These are phyloP conservation scores for Neurospora cerealis DNA, from an alignment of 495 filamentous ascomycete genomes.

Conservation along the genomic window DNA sequence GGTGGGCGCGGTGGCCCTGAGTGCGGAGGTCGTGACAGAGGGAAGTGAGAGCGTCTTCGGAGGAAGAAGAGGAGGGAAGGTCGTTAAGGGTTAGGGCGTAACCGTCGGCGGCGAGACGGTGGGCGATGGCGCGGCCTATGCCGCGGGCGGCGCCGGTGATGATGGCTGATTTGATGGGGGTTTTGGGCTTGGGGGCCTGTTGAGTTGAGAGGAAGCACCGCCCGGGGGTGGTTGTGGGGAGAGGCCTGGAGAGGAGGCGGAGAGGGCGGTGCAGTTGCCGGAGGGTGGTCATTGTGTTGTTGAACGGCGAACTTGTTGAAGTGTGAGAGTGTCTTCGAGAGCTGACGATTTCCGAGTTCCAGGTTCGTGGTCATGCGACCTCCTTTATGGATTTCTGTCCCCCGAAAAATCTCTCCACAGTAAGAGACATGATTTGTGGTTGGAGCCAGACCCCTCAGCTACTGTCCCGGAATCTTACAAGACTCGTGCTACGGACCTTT, in stretches of 20 bases:
- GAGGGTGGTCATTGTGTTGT: not conserved
- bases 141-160: conserved; percentile 49
- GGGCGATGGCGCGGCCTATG: conserved; percentile 52
- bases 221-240: not conserved
- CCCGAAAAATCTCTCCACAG: no score
- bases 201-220: not conserved
- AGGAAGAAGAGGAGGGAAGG: conserved; percentile 11
- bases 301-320: not conserved
- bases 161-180: conserved; percentile 27
- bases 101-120: conserved; percentile 48
- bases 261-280: not conserved
- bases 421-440: no score
- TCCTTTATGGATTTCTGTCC: not conserved
- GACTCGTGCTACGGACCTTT: no score
- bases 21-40: conserved; percentile 19
- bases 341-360: not conserved
- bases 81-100: conserved; percentile 55
- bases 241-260: not conserved
- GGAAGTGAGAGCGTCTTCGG: not conserved
- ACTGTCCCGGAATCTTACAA: no score
- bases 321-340: not conserved
- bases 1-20: conserved; percentile 31
- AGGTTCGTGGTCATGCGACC: not conserved
- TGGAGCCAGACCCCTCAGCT: no score
- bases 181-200: not conserved